Evolutionary conservation across 257 asterid species (phyloP).

Genomic region (Capsicum pubescens): DNA sequence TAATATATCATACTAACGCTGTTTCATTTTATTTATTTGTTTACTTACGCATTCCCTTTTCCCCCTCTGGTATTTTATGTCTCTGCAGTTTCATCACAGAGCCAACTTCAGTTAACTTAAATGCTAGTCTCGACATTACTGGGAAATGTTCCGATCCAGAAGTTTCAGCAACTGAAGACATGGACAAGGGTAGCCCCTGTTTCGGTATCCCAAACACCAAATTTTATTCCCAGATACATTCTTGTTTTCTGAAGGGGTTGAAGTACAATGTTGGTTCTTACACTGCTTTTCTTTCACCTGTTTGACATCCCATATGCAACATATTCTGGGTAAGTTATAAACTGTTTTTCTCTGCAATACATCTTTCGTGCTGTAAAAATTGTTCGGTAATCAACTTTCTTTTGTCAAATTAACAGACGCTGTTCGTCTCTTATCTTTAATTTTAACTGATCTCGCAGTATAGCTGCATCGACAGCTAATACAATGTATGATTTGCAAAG

Average conservation of each 20-base stretch:
- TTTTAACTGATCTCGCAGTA: neutral
- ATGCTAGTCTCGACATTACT: slow-evolving; percentile 56
- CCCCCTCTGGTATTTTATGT: neutral
- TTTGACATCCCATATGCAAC: slow-evolving; percentile 26
- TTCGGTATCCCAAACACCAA: slow-evolving; percentile 62
- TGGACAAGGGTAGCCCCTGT: slow-evolving; percentile 38
- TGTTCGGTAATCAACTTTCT: neutral
- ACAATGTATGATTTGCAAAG: neutral
- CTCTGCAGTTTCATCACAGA: slow-evolving; percentile 72
- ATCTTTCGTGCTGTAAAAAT: neutral
- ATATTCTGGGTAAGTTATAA: slow-evolving; percentile 27
- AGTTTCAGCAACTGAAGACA: slow-evolving; percentile 36
- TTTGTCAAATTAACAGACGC: neutral
- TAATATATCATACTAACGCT: neutral
- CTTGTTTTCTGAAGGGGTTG: slow-evolving; percentile 67
- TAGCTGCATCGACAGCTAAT: neutral
- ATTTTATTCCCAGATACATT: slow-evolving; percentile 51
- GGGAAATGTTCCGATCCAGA: slow-evolving; percentile 41
- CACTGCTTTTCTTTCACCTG: slow-evolving; percentile 60
- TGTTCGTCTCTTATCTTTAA: neutral
- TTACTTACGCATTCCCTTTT: neutral
- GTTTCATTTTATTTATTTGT: slow-evolving; percentile 13
- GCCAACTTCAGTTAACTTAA: slow-evolving; percentile 70
- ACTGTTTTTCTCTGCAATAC: slow-evolving; percentile 23
- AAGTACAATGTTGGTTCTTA: slow-evolving; percentile 63